Evolutionary conservation across 495 filamentous ascomycete genomes (phyloP), one percentile per base, ranked within the genome.

Genomic region (Chaetomium fimeti): DNA sequence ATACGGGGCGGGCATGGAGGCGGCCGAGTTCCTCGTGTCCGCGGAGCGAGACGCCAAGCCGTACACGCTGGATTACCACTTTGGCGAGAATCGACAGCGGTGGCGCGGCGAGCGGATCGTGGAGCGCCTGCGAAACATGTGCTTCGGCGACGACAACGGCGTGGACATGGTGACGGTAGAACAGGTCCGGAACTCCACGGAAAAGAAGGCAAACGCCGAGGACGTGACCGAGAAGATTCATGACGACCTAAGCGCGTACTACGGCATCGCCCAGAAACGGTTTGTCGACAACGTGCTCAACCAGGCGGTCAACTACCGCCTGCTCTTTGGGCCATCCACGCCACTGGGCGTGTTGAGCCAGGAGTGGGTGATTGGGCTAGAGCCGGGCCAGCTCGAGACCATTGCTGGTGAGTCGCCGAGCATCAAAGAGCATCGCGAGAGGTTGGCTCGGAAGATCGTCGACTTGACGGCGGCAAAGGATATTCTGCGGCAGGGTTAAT

Each of bases 161-260:
- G 20, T 42, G 15, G 43, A 3, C 0, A 16, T 2, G 59, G 72
- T 66, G 40, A 78, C 52, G 16, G 38, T 42, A 0, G 61, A 59
- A 0, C 53, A 71, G 16, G 22, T 78, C 48, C 36, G 49, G 20
- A 60, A 59, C 5, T 49, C 71, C 0, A 66, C 65, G 9, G 54
- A 71, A 45, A 65, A 74, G 49, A 81, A 80, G 67, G 78, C 74
- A 57, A 89, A 87, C 65, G 45, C 59, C 0, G 69, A 82, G 0
- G 74, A 84, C 25, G 74, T 77, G 1, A 65, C 79, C 7, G 72
- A 81, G 58, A 78, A 84, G 3, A 78, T 90, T 4, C 83, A 88
- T 38, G 84, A 89, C 60, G 81, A 82, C 12, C 75, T 89, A 0
- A 58, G 78, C 29, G 74, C 82, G 0, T 90, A 89, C 71, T 89